Evolutionary conservation across 2,329 filamentous ascomycete genomes (phyloP).

Genomic region (Colletotrichum ledebouriae): DNA sequence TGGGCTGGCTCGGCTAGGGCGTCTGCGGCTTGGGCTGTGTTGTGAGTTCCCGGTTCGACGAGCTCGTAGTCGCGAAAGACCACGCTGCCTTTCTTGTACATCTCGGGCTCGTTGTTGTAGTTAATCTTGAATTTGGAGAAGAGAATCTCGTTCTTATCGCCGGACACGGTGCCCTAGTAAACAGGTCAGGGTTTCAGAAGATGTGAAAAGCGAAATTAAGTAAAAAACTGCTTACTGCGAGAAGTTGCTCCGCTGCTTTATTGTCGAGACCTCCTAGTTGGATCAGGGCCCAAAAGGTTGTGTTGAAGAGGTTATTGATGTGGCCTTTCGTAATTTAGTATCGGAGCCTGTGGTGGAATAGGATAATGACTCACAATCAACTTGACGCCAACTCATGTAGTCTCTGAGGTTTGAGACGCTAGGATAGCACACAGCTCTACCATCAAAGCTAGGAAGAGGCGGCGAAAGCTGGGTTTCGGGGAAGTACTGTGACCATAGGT

Average conservation of each 20-base stretch:
- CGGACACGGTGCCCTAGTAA: conserved; percentile 80
- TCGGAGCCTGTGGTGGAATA: neutral
- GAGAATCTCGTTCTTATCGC: conserved; percentile 96
- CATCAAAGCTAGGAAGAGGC: conserved; percentile 91
- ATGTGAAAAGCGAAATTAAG: too few relatives aligned
- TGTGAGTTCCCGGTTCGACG: conserved; percentile 68
- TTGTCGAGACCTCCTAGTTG: conserved; percentile 80
- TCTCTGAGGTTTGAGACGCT: conserved; percentile 85
- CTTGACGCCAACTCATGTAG: conserved; percentile 97
- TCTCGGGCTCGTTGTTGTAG: conserved; percentile 96
- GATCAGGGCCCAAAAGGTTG: conserved; percentile 93
- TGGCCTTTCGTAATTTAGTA: conserved; percentile 71
- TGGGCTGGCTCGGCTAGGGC: conserved; percentile 65
- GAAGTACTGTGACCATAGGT: conserved; percentile 84
- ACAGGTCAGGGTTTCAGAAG: neutral
- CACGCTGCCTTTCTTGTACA: conserved; percentile 94
- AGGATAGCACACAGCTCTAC: conserved; percentile 90
- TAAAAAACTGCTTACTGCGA: conserved; percentile 70
- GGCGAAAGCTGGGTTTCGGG: conserved; percentile 76
- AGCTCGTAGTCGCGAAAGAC: conserved; percentile 86
- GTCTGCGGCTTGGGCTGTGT: conserved; percentile 61
- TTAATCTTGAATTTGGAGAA: conserved; percentile 92
- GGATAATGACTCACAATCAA: conserved; percentile 77
- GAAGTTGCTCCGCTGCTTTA: conserved; percentile 82
- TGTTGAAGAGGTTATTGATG: conserved; percentile 99